Base-by-base conservation (phyloP, 305 asterid genomes). In the Fraxinus sp. region DNA sequence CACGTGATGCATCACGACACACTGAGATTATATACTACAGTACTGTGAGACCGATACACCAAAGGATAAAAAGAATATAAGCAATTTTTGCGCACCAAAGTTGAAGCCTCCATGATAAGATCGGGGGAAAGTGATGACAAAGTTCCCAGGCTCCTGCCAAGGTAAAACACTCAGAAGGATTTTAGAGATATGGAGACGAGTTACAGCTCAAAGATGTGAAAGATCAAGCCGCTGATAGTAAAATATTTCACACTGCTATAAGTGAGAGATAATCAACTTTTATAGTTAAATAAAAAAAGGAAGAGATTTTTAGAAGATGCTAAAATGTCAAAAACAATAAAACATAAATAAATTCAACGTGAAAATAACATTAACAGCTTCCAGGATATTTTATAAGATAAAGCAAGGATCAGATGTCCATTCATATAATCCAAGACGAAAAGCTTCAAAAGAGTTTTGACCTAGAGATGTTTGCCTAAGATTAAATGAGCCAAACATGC, bases 31-130 rank as follows among this genome's bases (percentile, higher is more conserved):
- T 20, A 57, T 66, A 78, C 4, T 32, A n/a, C 20, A 36, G 74
- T 52, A 70, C 62, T 80, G 46, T 20, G 52, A 74, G 71, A 78
- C 72, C 75, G 57, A n/a, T 62, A 55, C 76, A 66, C 80, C 55
- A 43, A 57, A 75, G 66, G 33, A 20, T 37, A 79, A 79, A 52
- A 79, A 76, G 64, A 59, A 88, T 28, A 80, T 64, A 41, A 72
- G 30, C 28, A 73, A 64, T 83, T 37, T 84, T 52, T 78, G 82
- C 93, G 90, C 86, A 96, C 99, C 99, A 37, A 93, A 88, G 94
- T 96, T 96, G 92, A 96, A 96, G 86, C 99, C 99, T 86, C 97
- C 98, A 80, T 96, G 99, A 89, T 96, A 96, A 72, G 99, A 96
- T 84, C 98, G 90, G 82, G 99, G 99, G 81, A 96, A 96, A 76